Conservation (phyloP, 345 rosid species). For the Lenwebbia sp. region DNA sequence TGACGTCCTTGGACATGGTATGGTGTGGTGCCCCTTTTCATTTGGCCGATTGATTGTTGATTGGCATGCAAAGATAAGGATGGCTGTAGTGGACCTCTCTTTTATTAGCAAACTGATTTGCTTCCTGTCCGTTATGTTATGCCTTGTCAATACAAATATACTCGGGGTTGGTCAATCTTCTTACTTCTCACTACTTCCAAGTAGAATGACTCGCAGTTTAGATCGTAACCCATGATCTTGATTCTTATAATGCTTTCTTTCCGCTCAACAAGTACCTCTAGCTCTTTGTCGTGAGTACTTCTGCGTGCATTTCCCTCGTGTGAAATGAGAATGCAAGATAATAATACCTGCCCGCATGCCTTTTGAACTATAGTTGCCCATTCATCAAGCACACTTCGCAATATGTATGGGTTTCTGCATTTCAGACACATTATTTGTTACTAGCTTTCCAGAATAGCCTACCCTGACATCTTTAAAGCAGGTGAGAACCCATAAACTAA, state of each 20-base stretch:
- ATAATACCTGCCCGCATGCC: not conserved
- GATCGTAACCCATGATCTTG: not conserved
- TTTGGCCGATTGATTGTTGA: not conserved
- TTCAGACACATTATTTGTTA: not conserved
- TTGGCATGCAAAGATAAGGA: not conserved
- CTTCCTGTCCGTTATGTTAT: not conserved
- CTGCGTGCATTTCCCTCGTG: not conserved
- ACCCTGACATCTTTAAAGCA: conserved; percentile 3
- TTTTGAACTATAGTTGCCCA: not conserved
- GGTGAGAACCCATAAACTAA: conserved; percentile 19
- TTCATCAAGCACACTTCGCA: not conserved
- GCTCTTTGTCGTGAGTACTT: not conserved
- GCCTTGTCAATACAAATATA: not conserved
- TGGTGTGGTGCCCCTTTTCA: not conserved
- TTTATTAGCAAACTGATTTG: not conserved
- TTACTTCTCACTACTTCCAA: not conserved
- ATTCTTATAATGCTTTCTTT: not conserved
- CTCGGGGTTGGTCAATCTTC: not conserved
- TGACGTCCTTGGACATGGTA: not conserved
- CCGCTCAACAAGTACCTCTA: not conserved
- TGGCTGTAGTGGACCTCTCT: not conserved
- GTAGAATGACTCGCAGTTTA: not conserved
- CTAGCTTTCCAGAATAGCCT: not conserved
- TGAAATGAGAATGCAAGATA: not conserved
- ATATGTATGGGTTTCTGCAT: not conserved